Evolutionary conservation across 1,284 basidiomycete genomes (phyloP), one percentile per base, ranked within the genome.

Genomic region (Melampsora allii-populina): DNA sequence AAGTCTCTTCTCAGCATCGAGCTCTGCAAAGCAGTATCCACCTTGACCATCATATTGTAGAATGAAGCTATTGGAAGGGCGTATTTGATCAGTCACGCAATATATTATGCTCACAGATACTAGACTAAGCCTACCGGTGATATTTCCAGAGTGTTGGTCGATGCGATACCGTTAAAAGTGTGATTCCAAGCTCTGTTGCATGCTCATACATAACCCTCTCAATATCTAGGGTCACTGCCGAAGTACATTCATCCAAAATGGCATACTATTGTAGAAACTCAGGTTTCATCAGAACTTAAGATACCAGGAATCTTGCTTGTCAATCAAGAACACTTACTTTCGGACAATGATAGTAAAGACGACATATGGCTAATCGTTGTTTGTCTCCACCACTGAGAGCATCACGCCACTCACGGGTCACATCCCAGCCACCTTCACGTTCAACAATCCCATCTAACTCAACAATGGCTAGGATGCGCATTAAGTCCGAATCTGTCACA

Each of bases 181-280:
- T 81, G 67, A 81, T 82, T 21, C 81, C 81, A 5, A 82, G 76
- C 42, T 78, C 56, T 5, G 65, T 93, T 1, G 94, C 95, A 79
- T 92, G 87, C 80, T 94, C 91, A 88, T 97, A 98, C 92, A 97
- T 96, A 83, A 87, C 84, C 71, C 89, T 91, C 82, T 98, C 95
- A 81, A 96, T 89, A 75, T 95, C 92, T 19, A 91, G 86, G 5
- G 94, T 94, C 12, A 98, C 94, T 0, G 95, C 88, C 12, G 89
- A 91, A 1, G 95, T 98, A 77, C 94, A 95, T 82, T 98, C 95
- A 80, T 98, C 95, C 58, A 98, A 85, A 69, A 98, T 94, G 4
- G 94, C 95, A 79, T 95, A 98, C 91, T 94, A 12, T 21, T 7
- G n/a, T n/a, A n/a, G 10, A 42, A 61, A 71, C n/a, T 10, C 19